Percentiles rank a stretch among this genome's conserved stretches.
These are phyloP conservation scores for Debaryomyces subglobosus DNA, from an alignment of 1,139 yeast species.

Conservation along the genomic window DNA sequence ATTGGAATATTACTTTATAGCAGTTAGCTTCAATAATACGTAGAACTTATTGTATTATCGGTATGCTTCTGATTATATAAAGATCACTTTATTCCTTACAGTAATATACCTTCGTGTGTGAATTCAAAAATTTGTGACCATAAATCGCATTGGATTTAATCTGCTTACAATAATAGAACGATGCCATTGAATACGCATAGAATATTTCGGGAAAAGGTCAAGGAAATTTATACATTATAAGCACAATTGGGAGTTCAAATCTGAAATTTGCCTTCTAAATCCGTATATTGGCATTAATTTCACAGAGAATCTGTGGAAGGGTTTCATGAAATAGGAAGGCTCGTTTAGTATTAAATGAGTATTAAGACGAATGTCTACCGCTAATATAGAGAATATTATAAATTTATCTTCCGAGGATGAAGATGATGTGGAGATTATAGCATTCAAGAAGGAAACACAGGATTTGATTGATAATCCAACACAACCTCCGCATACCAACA, in stretches of 20 bases:
- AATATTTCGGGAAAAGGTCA: not conserved
- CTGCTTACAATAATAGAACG: not conserved
- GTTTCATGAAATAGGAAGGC: not conserved
- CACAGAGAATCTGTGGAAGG: not conserved
- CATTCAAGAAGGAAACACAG: constrained; percentile 41
- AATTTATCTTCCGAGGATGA: constrained; percentile 31
- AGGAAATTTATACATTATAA: not conserved
- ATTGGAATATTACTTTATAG: not conserved
- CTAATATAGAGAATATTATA: constrained; percentile 23
- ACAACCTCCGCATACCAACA: constrained; percentile 22
- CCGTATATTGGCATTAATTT: not conserved
- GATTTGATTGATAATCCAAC: constrained; percentile 35
- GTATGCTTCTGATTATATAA: not conserved
- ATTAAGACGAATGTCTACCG: not conserved
- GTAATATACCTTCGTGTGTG: not conserved
- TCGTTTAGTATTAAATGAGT: not conserved
- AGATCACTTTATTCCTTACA: not conserved
- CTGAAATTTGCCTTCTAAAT: not conserved
- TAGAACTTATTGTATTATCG: not conserved
- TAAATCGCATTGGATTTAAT: not conserved
- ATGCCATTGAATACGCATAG: not conserved
- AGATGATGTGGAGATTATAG: constrained; percentile 43
- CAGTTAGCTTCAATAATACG: not conserved
- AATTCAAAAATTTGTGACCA: not conserved
- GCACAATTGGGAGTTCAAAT: not conserved